phyloP scores from a whole-genome alignment of 1,284 basidiomycete species.

The Tylopilus orsonianus region DNA sequence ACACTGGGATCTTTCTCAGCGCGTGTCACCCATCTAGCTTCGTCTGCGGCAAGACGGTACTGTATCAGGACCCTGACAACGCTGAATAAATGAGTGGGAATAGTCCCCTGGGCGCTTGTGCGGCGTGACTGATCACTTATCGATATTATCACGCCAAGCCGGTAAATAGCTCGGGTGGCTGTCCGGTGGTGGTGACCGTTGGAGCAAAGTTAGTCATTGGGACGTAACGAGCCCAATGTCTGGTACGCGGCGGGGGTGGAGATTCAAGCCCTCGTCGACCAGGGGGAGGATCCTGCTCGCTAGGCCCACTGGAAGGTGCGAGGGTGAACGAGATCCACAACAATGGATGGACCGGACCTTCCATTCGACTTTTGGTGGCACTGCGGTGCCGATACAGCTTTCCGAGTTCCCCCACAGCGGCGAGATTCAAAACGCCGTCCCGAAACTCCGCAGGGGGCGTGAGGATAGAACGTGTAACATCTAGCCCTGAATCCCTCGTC shows the following conservation, averaged over 20 bases:
- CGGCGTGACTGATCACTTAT: conserved; percentile 1
- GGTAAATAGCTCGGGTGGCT: not conserved
- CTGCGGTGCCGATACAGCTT: not conserved
- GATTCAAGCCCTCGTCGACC: not conserved
- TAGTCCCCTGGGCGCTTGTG: not conserved
- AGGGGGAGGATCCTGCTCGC: not conserved
- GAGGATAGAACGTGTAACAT: conserved; percentile 13
- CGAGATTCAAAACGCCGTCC: not conserved
- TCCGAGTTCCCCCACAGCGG: not conserved
- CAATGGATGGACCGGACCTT: too few relatives aligned
- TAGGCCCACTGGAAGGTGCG: not conserved
- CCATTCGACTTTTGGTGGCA: not conserved
- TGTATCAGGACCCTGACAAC: too few relatives aligned
- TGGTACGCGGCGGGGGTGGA: conserved; percentile 18
- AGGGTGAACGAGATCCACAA: not conserved
- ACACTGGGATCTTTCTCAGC: not conserved
- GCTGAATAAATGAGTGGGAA: not conserved
- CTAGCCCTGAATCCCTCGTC: not conserved
- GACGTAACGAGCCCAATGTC: conserved; percentile 16
- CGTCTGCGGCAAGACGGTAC: too few relatives aligned
- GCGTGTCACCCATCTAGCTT: too few relatives aligned
- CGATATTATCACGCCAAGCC: conserved; percentile 5
- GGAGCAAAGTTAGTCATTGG: not conserved
- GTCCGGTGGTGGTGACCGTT: not conserved
- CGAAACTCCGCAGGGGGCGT: conserved; percentile 9